A percentile compares a stretch with the other conserved stretches of the same genome.
phyloP scores from a whole-genome alignment of 176 grass and related monocot species.

The Oropetium thomaeum region DNA sequence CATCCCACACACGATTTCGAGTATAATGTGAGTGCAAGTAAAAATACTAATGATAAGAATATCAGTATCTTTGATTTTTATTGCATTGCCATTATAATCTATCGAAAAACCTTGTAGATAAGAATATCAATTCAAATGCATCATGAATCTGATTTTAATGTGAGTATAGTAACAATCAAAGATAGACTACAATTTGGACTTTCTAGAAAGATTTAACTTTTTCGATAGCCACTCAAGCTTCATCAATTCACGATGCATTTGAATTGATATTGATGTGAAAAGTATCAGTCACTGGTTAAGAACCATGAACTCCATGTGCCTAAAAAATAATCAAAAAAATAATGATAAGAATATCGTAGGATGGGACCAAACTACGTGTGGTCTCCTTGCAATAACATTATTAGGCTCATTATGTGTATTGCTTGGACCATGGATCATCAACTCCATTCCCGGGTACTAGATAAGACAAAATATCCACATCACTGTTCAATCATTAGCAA shows the following conservation, averaged over 20 bases:
- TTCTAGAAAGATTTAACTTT: too few relatives aligned
- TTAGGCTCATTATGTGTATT: conserved; percentile 8
- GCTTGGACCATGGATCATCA: conserved; percentile 31
- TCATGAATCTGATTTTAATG: too few relatives aligned
- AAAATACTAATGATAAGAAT: too few relatives aligned
- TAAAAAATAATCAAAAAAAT: neutral
- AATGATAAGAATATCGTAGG: neutral
- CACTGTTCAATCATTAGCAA: conserved; percentile 13
- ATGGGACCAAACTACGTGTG: neutral
- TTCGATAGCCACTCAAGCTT: too few relatives aligned
- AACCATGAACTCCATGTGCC: neutral
- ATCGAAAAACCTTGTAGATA: too few relatives aligned
- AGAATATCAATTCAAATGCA: too few relatives aligned
- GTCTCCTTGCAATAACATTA: neutral
- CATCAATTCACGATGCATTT: neutral
- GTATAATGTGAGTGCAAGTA: too few relatives aligned
- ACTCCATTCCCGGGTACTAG: neutral
- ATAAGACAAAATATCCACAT: neutral
- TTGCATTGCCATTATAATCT: too few relatives aligned
- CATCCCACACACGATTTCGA: too few relatives aligned
- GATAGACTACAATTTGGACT: too few relatives aligned
- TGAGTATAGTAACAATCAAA: too few relatives aligned
- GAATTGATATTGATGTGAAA: neutral
- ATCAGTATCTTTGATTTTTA: too few relatives aligned
- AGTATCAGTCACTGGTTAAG: neutral